These are phyloP conservation scores for Fusarium camptoceras DNA, from an alignment of 2,329 filamentous ascomycete genomes.

Conservation along the genomic window DNA sequence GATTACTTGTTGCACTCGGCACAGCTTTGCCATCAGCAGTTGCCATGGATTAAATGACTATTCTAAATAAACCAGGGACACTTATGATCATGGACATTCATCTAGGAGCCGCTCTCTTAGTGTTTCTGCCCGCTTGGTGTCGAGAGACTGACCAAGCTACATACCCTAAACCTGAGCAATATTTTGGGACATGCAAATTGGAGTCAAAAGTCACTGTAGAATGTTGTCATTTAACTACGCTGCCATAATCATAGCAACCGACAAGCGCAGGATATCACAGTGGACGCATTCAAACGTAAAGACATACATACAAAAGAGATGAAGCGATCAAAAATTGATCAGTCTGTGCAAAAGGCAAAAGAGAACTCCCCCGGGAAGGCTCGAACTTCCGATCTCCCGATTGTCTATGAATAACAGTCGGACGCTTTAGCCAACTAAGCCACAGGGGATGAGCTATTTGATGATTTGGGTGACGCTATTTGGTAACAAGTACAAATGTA, in stretches of 20 bases:
- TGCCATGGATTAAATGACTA: neutral
- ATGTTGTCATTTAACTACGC: neutral
- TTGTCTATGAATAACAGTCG: conserved; percentile 45
- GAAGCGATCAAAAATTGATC: too few relatives aligned
- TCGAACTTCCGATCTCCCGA: conserved; percentile 49
- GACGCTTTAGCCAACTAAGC: conserved; percentile 46
- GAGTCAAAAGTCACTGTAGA: neutral
- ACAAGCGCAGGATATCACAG: too few relatives aligned
- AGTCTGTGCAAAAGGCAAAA: neutral
- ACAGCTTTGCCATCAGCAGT: neutral
- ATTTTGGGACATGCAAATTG: neutral
- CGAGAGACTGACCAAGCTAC: neutral
- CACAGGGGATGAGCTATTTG: conserved; percentile 37
- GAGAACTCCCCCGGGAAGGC: conserved; percentile 45
- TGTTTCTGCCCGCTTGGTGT: neutral
- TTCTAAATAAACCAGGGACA: neutral
- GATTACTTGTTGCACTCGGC: neutral
- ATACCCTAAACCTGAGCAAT: neutral
- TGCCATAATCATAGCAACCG: accelerated
- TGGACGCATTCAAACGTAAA: too few relatives aligned
- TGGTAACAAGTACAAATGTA: accelerated
- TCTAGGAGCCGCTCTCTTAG: neutral
- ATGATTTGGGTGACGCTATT: accelerated
- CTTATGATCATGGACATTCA: accelerated
- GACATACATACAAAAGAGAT: too few relatives aligned